phyloP scores from a whole-genome alignment of 345 rosid genomes.

The Zanthoxylum bungeanum region DNA sequence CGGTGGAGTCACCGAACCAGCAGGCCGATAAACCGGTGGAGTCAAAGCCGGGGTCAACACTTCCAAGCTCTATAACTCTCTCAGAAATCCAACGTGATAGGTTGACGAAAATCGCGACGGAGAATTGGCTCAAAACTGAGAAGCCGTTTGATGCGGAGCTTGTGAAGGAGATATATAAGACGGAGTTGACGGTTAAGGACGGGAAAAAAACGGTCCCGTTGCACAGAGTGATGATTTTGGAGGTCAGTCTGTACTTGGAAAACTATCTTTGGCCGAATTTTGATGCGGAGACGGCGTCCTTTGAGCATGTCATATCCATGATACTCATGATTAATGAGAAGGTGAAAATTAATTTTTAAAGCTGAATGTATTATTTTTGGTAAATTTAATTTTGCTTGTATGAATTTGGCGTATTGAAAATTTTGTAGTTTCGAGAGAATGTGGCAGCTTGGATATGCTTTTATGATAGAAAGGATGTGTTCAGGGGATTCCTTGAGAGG shows the following conservation, averaged over 20 bases:
- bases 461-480: conserved; percentile 68
- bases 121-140: conserved; percentile 64
- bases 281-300: conserved; percentile 63
- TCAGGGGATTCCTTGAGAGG: conserved; percentile 71
- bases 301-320: conserved; percentile 98
- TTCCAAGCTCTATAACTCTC: too few relatives aligned
- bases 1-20: too few relatives aligned
- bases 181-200: conserved; percentile 64
- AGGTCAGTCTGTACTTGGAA: conserved; percentile 93
- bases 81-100: conserved; percentile 72
- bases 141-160: conserved; percentile 64
- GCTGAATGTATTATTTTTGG: neutral
- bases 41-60: too few relatives aligned
- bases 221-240: conserved; percentile 91
- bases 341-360: conserved; percentile 30
- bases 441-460: conserved; percentile 98
- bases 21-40: too few relatives aligned
- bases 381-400: neutral
- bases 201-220: conserved; percentile 81
- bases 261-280: conserved; percentile 93
- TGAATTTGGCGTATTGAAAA: conserved; percentile 1
- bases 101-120: conserved; percentile 69
- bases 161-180: conserved; percentile 73
- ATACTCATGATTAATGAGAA: conserved; percentile 93
- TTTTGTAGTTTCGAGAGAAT: conserved; percentile 90